Percentiles rank a stretch among this genome's conserved stretches.
Evolutionary conservation across 148 eudicot species (phyloP).

Genomic region (Rhododendron simsii): DNA sequence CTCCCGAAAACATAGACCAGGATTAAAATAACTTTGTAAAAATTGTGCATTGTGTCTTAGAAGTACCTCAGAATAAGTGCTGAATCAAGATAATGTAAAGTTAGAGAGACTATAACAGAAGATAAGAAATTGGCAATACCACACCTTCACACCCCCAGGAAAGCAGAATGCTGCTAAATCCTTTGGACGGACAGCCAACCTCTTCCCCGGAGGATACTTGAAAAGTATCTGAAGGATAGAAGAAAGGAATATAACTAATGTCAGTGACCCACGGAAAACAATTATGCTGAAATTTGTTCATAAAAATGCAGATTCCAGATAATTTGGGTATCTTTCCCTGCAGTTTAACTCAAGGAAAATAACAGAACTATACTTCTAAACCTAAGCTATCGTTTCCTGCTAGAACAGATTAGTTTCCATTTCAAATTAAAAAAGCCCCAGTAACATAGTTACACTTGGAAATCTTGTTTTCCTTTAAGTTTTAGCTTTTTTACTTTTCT

Average conservation of each 20-base stretch:
- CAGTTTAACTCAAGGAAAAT: not conserved
- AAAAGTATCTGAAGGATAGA: slow-evolving; percentile 57
- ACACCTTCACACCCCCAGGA: slow-evolving; percentile 92
- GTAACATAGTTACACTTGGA: not conserved
- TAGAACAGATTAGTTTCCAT: not conserved
- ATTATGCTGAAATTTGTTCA: not conserved
- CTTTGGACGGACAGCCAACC: slow-evolving; percentile 61
- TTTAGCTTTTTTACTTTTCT: not conserved
- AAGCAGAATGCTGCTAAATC: slow-evolving; percentile 91
- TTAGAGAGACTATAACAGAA: not conserved
- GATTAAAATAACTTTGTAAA: not conserved
- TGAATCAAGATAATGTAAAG: not conserved
- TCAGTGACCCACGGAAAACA: slow-evolving; percentile 1
- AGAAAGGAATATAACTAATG: not conserved
- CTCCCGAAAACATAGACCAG: not conserved
- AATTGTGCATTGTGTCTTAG: not conserved
- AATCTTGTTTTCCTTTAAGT: not conserved
- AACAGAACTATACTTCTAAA: too few species aligned
- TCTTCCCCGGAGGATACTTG: slow-evolving; percentile 86
- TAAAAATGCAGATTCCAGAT: not conserved
- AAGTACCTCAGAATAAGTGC: not conserved
- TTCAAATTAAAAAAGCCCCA: not conserved
- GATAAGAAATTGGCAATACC: not conserved
- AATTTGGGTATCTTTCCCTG: not conserved
- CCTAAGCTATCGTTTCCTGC: not conserved